Evolutionary conservation across 148 eudicot species (phyloP).

Genomic region (Rhododendron mucronatum): DNA sequence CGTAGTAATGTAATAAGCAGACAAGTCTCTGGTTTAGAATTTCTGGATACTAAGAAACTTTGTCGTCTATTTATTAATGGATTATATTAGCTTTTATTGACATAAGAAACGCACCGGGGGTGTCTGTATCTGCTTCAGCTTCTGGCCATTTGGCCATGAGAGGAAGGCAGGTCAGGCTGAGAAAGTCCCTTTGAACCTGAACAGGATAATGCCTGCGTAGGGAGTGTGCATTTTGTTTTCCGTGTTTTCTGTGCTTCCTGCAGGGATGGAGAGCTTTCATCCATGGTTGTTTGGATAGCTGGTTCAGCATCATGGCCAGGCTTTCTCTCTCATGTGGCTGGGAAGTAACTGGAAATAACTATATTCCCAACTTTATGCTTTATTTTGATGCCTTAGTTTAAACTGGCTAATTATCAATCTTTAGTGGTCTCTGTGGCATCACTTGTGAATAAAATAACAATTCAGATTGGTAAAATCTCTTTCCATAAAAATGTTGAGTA

Average conservation of each 20-base stretch:
- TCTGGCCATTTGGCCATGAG: slow-evolving; percentile 17
- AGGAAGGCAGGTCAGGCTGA: slow-evolving; percentile 65
- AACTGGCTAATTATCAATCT: not conserved
- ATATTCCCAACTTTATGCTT: not conserved
- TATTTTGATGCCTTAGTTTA: not conserved
- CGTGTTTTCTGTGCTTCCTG: slow-evolving; percentile 38
- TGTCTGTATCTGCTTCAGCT: slow-evolving; percentile 72
- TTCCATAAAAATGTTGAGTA: not conserved
- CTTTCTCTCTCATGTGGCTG: not conserved
- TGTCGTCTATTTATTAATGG: not conserved
- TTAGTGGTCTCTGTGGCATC: not conserved
- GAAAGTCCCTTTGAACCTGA: slow-evolving; percentile 99
- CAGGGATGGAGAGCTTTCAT: slow-evolving; percentile 36
- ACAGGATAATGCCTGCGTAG: slow-evolving; percentile 99
- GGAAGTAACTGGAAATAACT: not conserved
- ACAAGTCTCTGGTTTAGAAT: slow-evolving; percentile 10
- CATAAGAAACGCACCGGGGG: slow-evolving; percentile 94
- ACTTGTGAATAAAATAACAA: not conserved
- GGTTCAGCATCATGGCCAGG: slow-evolving; percentile 11
- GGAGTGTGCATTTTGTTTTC: slow-evolving; percentile 83
- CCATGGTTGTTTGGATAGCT: slow-evolving; percentile 14
- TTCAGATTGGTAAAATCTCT: not conserved
- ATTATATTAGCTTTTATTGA: slow-evolving; percentile 33
- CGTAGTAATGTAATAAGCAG: slow-evolving; percentile 27
- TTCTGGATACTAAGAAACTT: slow-evolving; percentile 18